Evolutionary conservation across 768 basidiomycete genomes (phyloP), one percentile per base, ranked within the genome.

Genomic region (Mycena alexandri): DNA sequence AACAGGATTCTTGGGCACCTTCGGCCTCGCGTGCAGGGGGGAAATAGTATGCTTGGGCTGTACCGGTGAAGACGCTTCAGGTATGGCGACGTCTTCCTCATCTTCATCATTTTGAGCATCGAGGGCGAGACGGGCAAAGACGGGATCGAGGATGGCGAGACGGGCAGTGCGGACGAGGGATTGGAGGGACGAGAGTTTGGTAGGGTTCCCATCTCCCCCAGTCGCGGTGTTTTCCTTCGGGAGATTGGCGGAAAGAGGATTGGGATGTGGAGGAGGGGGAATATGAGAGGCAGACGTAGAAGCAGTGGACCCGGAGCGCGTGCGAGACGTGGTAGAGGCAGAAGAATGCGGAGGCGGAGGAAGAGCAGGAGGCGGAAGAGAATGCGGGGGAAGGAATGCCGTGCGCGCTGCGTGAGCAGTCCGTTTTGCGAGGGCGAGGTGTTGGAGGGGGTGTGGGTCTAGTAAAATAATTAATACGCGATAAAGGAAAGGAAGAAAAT

Each of bases 381-480:
- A 14, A 11, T 10, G 4, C 38, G 14, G 38, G 14, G 38, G 38
- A 29, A 25, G 21, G 34, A n/a, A 38, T 8, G 24, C 77, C 29
- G 74, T 76, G 63, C 80, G 81, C 46, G 81, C 77, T 0, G 76
- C 76, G 33, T 84, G 77, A 13, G 76, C 74, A 29, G 78, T 73
- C 55, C 80, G 80, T 1, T 79, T 70, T 19, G 76, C 74, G 21
- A 80, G 70, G 24, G 85, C 82, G 59, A 91, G 81, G 12, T 79
- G 75, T 24, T 82, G 83, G 16, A 93, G 79, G 11, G 87, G 83
- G 6, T 80, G 76, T 2, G 89, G 82, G 69, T 93, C 91, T 92
- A 64, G 22, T 3, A 29, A 29, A 29, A 29, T 29, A 29, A 29
- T 29, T 16, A 17, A 59, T 24, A 65, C 33, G 41, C 52, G 48